These are phyloP conservation scores for Fragosphaeria purpurea DNA, from an alignment of 2,329 filamentous ascomycete genomes.

Conservation along the genomic window DNA sequence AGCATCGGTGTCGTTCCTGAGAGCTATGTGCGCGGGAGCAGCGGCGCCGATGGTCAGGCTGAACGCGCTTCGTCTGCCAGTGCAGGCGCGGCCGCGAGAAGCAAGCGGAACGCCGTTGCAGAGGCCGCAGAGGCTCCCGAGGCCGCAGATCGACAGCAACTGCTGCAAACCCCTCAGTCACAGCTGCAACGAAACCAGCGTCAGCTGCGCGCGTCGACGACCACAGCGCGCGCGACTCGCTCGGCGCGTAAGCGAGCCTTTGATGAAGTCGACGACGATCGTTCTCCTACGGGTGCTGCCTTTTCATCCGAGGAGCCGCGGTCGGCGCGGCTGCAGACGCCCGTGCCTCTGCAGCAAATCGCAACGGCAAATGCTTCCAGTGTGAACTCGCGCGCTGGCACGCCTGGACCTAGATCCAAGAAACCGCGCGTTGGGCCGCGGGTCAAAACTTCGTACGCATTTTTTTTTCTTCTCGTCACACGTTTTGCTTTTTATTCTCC, in stretches of 20 bases:
- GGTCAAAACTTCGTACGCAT: conserved; percentile 60
- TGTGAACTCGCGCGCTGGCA: conserved; percentile 47
- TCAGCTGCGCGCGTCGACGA: conserved; percentile 19
- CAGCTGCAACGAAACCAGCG: conserved; percentile 1
- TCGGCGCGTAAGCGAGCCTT: conserved; percentile 41
- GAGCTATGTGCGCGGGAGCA: conserved; percentile 27
- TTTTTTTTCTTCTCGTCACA: neutral
- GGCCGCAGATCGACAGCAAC: neutral
- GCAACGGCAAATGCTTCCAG: conserved; percentile 1
- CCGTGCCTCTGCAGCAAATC: conserved; percentile 2
- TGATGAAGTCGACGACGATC: conserved; percentile 43
- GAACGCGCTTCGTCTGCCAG: neutral
- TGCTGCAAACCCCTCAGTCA: conserved; percentile 7
- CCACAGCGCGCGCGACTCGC: conserved; percentile 34
- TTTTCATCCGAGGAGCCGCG: conserved; percentile 25
- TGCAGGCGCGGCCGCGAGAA: no score
- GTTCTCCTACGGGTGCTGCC: conserved; percentile 41
- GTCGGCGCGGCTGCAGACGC: conserved; percentile 11
- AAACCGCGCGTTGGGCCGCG: conserved; percentile 52
- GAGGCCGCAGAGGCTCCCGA: neutral
- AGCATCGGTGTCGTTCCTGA: conserved; percentile 21
- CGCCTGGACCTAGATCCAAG: conserved; percentile 48
- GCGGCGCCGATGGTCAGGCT: neutral
- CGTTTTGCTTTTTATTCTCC: conserved; percentile 3
- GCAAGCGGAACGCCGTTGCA: no score